Percentiles rank a stretch among this genome's conserved stretches.
phyloP scores from a whole-genome alignment of 1,139 yeast species.

The Pneumocystis jirovecii region DNA sequence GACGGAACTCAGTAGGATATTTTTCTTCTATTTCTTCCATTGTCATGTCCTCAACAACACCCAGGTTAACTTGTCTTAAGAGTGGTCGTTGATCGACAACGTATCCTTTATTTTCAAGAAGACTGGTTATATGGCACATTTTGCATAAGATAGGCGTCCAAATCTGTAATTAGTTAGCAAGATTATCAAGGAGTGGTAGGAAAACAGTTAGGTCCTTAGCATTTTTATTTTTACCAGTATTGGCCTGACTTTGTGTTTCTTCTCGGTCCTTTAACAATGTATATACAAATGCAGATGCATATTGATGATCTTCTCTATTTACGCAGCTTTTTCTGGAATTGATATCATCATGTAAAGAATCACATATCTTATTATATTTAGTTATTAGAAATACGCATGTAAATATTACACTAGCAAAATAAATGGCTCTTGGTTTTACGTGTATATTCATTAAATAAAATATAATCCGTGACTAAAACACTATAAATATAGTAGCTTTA shows the following conservation, averaged over 20 bases:
- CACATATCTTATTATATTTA: slow-evolving; percentile 19
- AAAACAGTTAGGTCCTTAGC: slow-evolving; percentile 11
- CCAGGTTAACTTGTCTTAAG: slow-evolving; percentile 78
- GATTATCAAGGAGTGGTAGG: not conserved
- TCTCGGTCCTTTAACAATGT: slow-evolving; percentile 28
- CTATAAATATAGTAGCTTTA: slow-evolving; percentile 56
- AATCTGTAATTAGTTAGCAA: slow-evolving; percentile 22
- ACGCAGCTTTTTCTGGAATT: slow-evolving; percentile 23
- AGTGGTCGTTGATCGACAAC: slow-evolving; percentile 61
- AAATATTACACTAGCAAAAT: slow-evolving; percentile 16
- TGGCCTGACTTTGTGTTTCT: slow-evolving; percentile 14
- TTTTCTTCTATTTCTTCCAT: slow-evolving; percentile 42
- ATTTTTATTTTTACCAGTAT: slow-evolving; percentile 12
- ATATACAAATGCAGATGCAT: slow-evolving; percentile 28
- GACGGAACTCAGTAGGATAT: slow-evolving; percentile 57
- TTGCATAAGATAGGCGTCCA: slow-evolving; percentile 89
- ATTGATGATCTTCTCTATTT: slow-evolving; percentile 22
- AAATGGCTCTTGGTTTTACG: slow-evolving; percentile 15
- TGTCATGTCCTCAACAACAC: slow-evolving; percentile 59
- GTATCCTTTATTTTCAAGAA: slow-evolving; percentile 40
- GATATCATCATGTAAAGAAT: slow-evolving; percentile 20
- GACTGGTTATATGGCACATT: slow-evolving; percentile 67
- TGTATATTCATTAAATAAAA: slow-evolving; percentile 30
- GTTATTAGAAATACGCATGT: not conserved
- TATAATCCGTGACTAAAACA: slow-evolving; percentile 65